Evolutionary conservation across 2,329 filamentous ascomycete species (phyloP).

Genomic region (Sarocladium strictum): DNA sequence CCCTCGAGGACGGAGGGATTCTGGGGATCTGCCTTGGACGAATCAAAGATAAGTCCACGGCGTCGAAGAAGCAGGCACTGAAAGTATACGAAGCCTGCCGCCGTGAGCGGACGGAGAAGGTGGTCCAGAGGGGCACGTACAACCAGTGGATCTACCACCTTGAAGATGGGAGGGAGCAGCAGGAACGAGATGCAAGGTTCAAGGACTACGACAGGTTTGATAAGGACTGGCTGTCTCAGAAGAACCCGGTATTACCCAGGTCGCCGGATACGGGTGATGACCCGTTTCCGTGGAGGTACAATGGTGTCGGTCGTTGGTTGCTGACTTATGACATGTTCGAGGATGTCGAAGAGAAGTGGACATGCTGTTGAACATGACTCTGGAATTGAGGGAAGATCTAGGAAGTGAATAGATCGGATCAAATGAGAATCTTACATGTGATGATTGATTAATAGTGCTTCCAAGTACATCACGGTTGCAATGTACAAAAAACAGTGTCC

Average conservation of each 20-base stretch:
- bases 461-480: too few species aligned
- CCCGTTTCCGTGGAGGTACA: constrained; percentile 33
- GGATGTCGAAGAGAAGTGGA: constrained; percentile 30
- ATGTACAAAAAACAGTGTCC: too few species aligned
- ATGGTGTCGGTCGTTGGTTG: constrained; percentile 33
- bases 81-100: constrained; percentile 52
- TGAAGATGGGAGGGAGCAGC: constrained; percentile 50
- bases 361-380: not conserved
- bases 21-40: constrained; percentile 42
- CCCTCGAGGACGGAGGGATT: constrained; percentile 35
- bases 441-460: too few species aligned
- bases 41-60: constrained; percentile 31
- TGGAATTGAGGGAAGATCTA: not conserved
- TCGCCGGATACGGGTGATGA: constrained; percentile 30
- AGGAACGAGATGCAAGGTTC: constrained; percentile 39
- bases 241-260: constrained; percentile 16
- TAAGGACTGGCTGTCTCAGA: constrained; percentile 20
- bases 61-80: constrained; percentile 27
- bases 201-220: constrained; percentile 24
- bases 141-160: constrained; percentile 59
- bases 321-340: constrained; percentile 33
- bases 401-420: not conserved
- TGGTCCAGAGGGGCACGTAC: constrained; percentile 53
- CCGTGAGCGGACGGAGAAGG: constrained; percentile 50
- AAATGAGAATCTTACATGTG: too few species aligned